Evolutionary conservation across 805 yeast genomes (phyloP).

Genomic region (Starmerella bombicola): DNA sequence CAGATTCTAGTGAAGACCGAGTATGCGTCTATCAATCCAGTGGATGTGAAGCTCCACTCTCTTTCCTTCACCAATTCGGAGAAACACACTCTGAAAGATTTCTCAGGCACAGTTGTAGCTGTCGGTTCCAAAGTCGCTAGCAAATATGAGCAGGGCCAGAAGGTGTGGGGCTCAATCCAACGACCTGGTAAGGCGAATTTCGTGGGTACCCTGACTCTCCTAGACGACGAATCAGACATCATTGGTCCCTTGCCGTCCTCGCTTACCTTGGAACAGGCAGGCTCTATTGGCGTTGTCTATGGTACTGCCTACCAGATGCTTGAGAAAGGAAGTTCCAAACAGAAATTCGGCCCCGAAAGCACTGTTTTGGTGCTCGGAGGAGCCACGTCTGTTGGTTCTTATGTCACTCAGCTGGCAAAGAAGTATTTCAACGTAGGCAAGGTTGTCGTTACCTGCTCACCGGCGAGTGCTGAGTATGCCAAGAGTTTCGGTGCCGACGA

Average conservation of each 20-base stretch:
- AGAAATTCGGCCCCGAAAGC: constrained; percentile 32
- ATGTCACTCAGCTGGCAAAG: constrained; percentile 45
- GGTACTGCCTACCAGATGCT: constrained; percentile 46
- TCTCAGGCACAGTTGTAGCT: constrained; percentile 45
- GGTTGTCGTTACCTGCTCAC: constrained; percentile 47
- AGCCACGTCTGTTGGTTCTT: constrained; percentile 57
- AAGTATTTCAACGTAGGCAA: constrained; percentile 36
- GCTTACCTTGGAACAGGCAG: constrained; percentile 43
- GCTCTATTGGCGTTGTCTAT: constrained; percentile 50
- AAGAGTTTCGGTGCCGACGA: constrained; percentile 43
- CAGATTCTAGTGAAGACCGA: constrained; percentile 41
- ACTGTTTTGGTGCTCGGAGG: constrained; percentile 59
- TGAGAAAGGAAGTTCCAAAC: constrained; percentile 22
- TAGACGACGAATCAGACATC: constrained; percentile 23
- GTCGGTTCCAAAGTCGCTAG: constrained; percentile 39
- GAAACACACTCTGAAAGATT: constrained; percentile 59
- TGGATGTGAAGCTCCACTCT: constrained; percentile 43
- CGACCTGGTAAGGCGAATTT: constrained; percentile 2
- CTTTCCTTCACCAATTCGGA: constrained; percentile 9
- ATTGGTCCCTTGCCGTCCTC: constrained; percentile 35
- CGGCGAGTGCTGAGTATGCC: constrained; percentile 36
- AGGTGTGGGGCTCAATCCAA: constrained; percentile 44
- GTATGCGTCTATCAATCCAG: constrained; percentile 51
- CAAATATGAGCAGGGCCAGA: constrained; percentile 43
- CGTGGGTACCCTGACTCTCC: constrained; percentile 24